These are phyloP conservation scores for Maudiozyma pseudohumilis DNA, from an alignment of 805 yeast genomes.

Conservation along the genomic window DNA sequence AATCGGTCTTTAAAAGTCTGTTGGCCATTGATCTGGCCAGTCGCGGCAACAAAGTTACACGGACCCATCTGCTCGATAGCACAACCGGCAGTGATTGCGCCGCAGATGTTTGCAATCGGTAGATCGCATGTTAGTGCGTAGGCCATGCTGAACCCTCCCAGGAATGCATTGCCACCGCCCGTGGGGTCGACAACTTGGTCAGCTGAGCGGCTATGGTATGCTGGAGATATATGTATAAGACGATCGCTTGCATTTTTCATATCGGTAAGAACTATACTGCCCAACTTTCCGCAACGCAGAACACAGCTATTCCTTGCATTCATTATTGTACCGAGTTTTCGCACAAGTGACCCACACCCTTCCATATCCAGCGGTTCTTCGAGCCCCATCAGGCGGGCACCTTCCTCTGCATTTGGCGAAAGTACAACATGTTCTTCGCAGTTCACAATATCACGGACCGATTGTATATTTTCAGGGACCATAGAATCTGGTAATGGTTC, in stretches of 20 bases:
- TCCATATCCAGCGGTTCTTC: slow-evolving; percentile 34
- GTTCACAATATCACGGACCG: slow-evolving; percentile 13
- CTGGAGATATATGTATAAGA: slow-evolving; percentile 44
- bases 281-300: slow-evolving; percentile 67
- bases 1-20: slow-evolving; percentile 36
- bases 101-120: slow-evolving; percentile 50
- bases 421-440: slow-evolving; percentile 26
- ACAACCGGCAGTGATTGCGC: slow-evolving; percentile 69
- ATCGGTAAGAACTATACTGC: slow-evolving; percentile 41
- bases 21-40: slow-evolving; percentile 52
- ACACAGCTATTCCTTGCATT: slow-evolving; percentile 33
- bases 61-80: slow-evolving; percentile 76
- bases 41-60: slow-evolving; percentile 34
- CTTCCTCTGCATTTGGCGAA: slow-evolving; percentile 82
- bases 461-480: slow-evolving; percentile 37
- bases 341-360: slow-evolving; percentile 38
- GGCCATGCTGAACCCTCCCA: slow-evolving; percentile 70
- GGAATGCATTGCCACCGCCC: slow-evolving; percentile 88
- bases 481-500: slow-evolving; percentile 85
- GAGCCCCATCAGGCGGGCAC: slow-evolving; percentile 49
- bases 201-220: slow-evolving; percentile 48
- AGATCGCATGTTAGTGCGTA: slow-evolving; percentile 41
- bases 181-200: slow-evolving; percentile 72
- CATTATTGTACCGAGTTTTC: slow-evolving; percentile 34
- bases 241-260: background rate